Conservation (phyloP, 2,329 filamentous ascomycete genomes). For the Drechslera avenae region DNA sequence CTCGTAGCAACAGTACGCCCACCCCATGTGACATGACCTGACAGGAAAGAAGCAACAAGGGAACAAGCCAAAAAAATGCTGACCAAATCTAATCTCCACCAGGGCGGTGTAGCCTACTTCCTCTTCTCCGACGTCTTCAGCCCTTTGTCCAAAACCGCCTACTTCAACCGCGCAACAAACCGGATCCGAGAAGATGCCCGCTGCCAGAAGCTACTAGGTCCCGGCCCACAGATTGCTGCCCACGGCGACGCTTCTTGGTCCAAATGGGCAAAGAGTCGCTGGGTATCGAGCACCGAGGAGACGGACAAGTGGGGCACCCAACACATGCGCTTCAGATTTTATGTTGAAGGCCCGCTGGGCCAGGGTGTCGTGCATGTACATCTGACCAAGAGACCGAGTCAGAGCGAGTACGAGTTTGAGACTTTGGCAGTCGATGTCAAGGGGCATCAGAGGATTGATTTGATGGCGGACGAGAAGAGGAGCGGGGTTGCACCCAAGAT, state of each 20-base stretch:
- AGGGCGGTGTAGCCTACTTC: slow-evolving; percentile 70
- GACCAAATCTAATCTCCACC: too few species aligned
- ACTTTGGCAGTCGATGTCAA: slow-evolving; percentile 80
- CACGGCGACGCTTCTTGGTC: slow-evolving; percentile 81
- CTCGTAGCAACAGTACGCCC: slow-evolving; percentile 72
- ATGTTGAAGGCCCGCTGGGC: slow-evolving; percentile 78
- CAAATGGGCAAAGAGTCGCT: slow-evolving; percentile 74
- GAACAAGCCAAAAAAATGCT: too few species aligned
- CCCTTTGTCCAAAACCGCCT: slow-evolving; percentile 78
- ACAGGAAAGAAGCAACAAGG: not conserved
- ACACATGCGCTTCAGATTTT: slow-evolving; percentile 82
- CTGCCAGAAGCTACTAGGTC: slow-evolving; percentile 76
- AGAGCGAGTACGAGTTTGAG: slow-evolving; percentile 75
- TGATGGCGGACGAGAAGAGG: slow-evolving; percentile 36
- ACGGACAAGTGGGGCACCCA: slow-evolving; percentile 77
- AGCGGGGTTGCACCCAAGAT: slow-evolving; percentile 42
- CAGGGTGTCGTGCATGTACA: slow-evolving; percentile 78
- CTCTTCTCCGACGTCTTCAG: slow-evolving; percentile 47
- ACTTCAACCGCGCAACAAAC: slow-evolving; percentile 87
- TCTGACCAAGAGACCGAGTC: slow-evolving; percentile 70
- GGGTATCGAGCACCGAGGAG: slow-evolving; percentile 65
- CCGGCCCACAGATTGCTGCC: slow-evolving; percentile 73
- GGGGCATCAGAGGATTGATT: slow-evolving; percentile 60
- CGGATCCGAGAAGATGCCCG: slow-evolving; percentile 74
- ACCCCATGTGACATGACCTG: not conserved